phyloP scores from a whole-genome alignment of 2,329 filamentous ascomycete genomes.

The Aspergillus transmontanensis region DNA sequence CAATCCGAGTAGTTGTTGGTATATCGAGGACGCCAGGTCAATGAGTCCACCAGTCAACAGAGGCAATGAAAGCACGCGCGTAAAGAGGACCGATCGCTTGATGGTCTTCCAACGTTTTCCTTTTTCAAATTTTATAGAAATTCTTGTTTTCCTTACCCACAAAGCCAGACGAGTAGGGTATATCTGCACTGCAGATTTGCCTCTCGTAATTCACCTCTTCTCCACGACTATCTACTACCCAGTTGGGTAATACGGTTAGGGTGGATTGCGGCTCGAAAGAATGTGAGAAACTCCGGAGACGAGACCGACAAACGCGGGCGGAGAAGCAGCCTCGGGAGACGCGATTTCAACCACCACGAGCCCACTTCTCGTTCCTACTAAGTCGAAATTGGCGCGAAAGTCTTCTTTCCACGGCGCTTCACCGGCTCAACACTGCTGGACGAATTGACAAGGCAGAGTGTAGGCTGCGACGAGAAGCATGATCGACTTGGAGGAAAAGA shows the following conservation, averaged over 20 bases:
- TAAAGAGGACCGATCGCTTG: constrained; percentile 4
- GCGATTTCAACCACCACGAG: constrained; percentile 19
- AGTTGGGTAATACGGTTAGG: constrained; percentile 26
- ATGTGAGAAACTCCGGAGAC: constrained; percentile 21
- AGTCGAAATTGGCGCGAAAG: neutral
- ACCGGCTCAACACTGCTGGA: constrained; percentile 25
- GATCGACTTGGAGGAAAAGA: constrained; percentile 23
- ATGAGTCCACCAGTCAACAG: constrained; percentile 18
- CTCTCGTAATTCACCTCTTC: constrained; percentile 23
- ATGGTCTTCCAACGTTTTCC: constrained; percentile 11
- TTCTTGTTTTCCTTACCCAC: constrained; percentile 12
- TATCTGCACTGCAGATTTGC: constrained; percentile 36
- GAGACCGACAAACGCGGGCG: constrained; percentile 26
- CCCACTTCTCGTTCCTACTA: constrained; percentile 9
- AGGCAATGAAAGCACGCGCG: constrained; percentile 13
- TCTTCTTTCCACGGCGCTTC: constrained; percentile 10
- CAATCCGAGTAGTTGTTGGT: constrained; percentile 11
- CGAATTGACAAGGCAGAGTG: constrained; percentile 24
- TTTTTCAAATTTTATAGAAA: constrained; percentile 14
- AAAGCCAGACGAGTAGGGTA: constrained; percentile 20
- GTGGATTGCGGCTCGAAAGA: constrained; percentile 26
- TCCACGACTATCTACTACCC: constrained; percentile 26
- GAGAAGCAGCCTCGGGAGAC: constrained; percentile 24
- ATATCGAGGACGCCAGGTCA: constrained; percentile 26
- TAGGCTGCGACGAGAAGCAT: constrained; percentile 24